Evolutionary conservation across 495 filamentous ascomycete species (phyloP).

Genomic region (Penicillium paxilli): DNA sequence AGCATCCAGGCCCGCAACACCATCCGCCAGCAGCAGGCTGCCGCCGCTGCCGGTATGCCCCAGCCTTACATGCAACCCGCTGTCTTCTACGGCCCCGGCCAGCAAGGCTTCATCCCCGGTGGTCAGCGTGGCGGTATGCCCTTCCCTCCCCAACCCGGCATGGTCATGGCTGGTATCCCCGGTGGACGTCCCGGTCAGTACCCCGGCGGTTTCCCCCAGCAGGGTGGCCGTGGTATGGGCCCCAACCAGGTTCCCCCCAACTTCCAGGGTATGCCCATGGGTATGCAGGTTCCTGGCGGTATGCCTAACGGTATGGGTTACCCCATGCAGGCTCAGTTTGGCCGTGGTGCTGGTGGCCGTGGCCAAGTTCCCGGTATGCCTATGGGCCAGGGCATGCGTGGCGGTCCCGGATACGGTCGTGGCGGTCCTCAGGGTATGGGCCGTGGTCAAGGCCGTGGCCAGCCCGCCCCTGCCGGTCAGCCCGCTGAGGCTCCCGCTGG

Average conservation of each 20-base stretch:
- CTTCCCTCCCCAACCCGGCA: conserved; percentile 78
- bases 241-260: conserved; percentile 75
- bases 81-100: conserved; percentile 85
- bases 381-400: conserved; percentile 69
- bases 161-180: conserved; percentile 80
- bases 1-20: conserved; percentile 99
- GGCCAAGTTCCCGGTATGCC: conserved; percentile 75
- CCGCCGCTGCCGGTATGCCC: conserved; percentile 87
- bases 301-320: conserved; percentile 57
- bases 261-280: conserved; percentile 79
- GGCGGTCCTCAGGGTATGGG: conserved; percentile 51
- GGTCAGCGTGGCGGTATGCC: conserved; percentile 77
- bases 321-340: conserved; percentile 58
- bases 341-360: conserved; percentile 72
- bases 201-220: conserved; percentile 76
- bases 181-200: conserved; percentile 81
- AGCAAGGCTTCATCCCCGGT: conserved; percentile 78
- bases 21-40: conserved; percentile 95
- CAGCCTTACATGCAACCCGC: conserved; percentile 82
- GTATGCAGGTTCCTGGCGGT: conserved; percentile 63
- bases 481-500: conserved; percentile 32
- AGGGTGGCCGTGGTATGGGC: conserved; percentile 79
- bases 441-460: conserved; percentile 47
- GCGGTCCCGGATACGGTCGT: conserved; percentile 61
- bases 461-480: conserved; percentile 34